Evolutionary conservation across 176 grass and related monocot genomes (phyloP), one percentile per base, ranked within the genome.

Genomic region (Bolboschoenus planiculmis): DNA sequence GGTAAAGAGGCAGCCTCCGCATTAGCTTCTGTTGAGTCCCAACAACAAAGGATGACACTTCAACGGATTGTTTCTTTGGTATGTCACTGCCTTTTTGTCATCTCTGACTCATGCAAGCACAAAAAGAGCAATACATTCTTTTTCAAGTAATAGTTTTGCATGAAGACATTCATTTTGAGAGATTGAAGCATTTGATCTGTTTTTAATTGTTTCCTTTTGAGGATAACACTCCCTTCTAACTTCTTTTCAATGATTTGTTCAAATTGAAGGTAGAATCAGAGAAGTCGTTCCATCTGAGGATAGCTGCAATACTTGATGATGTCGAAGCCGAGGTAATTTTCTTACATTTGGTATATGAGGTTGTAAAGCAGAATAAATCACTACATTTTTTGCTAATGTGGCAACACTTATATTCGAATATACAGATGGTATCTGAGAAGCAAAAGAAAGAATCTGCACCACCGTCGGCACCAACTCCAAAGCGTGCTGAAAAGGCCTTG

Each of bases 181-280:
- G 65, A 35, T 70, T 21, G 2, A 21, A 40, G 18, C 40, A 15
- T n/a, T 37, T 21, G 20, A n/a, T 70, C 18, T n/a, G 15, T 6
- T 65, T 35, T 15, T 16, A 15, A 14, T 34, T 64, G 14, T 65
- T 36, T 30, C 5, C 15, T 65, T 33, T 34, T 1, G 61, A 68
- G 64, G 36, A 40, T 6, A 10, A 73, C 10, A 24, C 5, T n/a
- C 70, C 67, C 72, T 51, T 76, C 44, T 37, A 29, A 56, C 77
- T 82, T 42, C 33, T 6, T 83, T 66, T 59, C 58, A 84, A 83
- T 50, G 91, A 85, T 57, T 85, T 24, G 20, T 71, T 87, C 50
- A 66, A 71, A 47, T 87, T 93, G 91, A 90, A 99, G 96, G 92
- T 93, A 84, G 96, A 93, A 88, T 89, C 96, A 93, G 96, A 99